phyloP scores from a whole-genome alignment of 2,329 filamentous ascomycete genomes.

The Epichloe gansuensis region DNA sequence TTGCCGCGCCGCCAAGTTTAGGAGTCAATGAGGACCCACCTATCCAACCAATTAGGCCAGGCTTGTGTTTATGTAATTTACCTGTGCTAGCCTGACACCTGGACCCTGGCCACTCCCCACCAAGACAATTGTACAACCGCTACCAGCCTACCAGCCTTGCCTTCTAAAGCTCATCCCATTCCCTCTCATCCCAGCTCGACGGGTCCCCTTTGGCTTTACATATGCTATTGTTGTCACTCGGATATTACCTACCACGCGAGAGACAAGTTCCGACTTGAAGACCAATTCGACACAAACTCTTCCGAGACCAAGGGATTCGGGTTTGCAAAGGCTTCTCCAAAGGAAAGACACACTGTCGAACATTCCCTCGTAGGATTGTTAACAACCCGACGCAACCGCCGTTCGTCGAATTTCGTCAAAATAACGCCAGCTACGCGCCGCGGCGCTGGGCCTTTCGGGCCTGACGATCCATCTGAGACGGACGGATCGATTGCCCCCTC shows the following conservation, averaged over 20 bases:
- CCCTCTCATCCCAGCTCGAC: neutral
- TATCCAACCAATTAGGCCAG: neutral
- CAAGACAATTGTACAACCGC: neutral
- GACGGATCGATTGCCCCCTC: conserved; percentile 2
- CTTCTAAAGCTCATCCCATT: neutral
- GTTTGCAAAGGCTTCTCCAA: neutral
- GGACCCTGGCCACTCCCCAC: neutral
- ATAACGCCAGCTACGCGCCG: conserved; percentile 3
- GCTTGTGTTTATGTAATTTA: neutral
- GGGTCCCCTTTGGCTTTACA: neutral
- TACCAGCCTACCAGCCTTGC: neutral
- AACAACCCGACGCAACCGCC: neutral
- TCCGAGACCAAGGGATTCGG: neutral
- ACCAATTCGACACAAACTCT: neutral
- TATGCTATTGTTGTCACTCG: neutral
- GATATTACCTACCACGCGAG: neutral
- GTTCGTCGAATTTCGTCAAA: neutral
- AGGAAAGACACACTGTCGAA: neutral
- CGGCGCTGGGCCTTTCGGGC: conserved; percentile 4
- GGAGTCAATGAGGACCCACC: neutral
- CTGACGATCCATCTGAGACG: conserved; percentile 2
- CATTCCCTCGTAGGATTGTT: neutral
- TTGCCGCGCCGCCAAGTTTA: neutral
- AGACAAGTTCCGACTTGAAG: neutral
- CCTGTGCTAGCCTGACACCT: neutral